These are phyloP conservation scores for Penicillium sp. DNA, from an alignment of 2,329 filamentous ascomycete genomes.

Conservation along the genomic window DNA sequence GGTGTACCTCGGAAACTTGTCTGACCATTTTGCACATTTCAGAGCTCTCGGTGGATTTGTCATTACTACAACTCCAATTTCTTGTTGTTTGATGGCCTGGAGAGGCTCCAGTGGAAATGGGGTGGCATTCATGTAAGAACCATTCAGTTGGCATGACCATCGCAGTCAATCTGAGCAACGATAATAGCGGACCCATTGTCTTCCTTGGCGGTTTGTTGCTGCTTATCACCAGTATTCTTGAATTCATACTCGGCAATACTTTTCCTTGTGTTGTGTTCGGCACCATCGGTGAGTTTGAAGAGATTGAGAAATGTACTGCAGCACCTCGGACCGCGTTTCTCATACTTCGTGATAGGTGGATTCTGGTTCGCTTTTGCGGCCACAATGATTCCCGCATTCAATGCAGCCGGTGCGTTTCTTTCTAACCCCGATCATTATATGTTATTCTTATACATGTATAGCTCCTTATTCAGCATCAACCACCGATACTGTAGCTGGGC, in stretches of 20 bases:
- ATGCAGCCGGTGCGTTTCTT: slow-evolving; percentile 56
- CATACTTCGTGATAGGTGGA: slow-evolving; percentile 34
- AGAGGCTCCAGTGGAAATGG: slow-evolving; percentile 35
- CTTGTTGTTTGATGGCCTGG: slow-evolving; percentile 39
- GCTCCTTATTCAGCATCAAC: slow-evolving; percentile 37
- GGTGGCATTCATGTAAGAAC: slow-evolving; percentile 34
- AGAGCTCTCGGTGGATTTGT: slow-evolving; percentile 37
- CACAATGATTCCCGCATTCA: slow-evolving; percentile 61
- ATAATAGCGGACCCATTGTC: slow-evolving; percentile 54
- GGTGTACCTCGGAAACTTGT: too few relatives aligned
- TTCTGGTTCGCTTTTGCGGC: slow-evolving; percentile 66
- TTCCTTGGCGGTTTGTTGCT: slow-evolving; percentile 63
- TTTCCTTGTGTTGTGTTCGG: slow-evolving; percentile 65
- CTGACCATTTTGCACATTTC: background rate
- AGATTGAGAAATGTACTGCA: background rate
- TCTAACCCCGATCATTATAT: slow-evolving; percentile 47
- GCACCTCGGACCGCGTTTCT: slow-evolving; percentile 8
- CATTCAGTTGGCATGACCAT: slow-evolving; percentile 5
- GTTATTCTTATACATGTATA: slow-evolving; percentile 25
- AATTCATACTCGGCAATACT: slow-evolving; percentile 65
- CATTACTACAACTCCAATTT: slow-evolving; percentile 34
- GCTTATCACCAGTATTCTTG: slow-evolving; percentile 59
- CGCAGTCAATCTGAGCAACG: background rate
- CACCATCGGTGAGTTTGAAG: slow-evolving; percentile 51
- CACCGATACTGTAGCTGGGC: slow-evolving; percentile 32